These are phyloP conservation scores for Closterium sp. DNA, from an alignment of 139 green algal genomes.

Conservation along the genomic window DNA sequence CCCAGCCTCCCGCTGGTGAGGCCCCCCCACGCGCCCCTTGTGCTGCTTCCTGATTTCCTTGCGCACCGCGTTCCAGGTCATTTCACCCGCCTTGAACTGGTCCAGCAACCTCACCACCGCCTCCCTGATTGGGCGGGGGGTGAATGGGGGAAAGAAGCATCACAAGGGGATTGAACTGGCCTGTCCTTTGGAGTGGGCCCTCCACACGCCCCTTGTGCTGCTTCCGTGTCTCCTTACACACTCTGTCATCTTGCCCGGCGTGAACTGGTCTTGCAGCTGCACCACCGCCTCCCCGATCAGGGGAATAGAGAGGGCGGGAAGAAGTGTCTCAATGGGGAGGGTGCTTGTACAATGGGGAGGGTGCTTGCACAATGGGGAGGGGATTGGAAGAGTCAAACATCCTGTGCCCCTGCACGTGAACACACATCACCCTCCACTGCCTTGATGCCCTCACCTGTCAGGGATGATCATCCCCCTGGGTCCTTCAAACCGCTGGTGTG, in stretches of 20 bases:
- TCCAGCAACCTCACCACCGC: background rate
- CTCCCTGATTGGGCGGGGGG: background rate
- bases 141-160: no score
- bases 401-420: no score
- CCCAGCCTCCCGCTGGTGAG: background rate
- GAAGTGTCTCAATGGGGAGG: no score
- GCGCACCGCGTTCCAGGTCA: background rate
- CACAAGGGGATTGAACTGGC: no score
- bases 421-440: no score
- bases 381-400: no score
- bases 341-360: no score
- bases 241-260: background rate
- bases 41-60: background rate
- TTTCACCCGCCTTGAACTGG: background rate
- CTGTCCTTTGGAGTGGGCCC: no score
- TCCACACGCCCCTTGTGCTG: background rate
- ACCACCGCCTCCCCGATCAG: no score
- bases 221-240: background rate
- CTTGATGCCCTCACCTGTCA: background rate
- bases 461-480: slow-evolving; percentile 14
- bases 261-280: background rate
- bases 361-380: no score
- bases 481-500: background rate
- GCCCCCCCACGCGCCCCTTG: background rate
- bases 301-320: no score